Percentiles rank a stretch among this genome's conserved stretches.
These are phyloP conservation scores for Selaginella moellendorffii DNA, from an alignment of 75 land plant genomes.

Conservation along the genomic window DNA sequence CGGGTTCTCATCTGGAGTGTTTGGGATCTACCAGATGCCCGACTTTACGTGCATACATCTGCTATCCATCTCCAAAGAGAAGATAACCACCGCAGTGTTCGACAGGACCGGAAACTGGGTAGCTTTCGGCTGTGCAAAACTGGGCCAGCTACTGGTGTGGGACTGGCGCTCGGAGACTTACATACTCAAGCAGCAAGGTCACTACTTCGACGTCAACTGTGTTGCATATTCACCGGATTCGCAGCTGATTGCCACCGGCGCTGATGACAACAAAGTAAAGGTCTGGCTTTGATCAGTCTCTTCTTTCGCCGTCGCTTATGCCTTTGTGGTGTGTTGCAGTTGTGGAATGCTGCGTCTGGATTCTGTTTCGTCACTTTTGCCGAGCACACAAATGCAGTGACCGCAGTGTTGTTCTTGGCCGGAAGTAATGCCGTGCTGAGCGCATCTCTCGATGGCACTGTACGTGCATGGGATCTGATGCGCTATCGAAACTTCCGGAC, in stretches of 20 bases:
- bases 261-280: conserved; percentile 98
- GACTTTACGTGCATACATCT: conserved; percentile 83
- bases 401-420: conserved; percentile 81
- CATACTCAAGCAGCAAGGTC: conserved; percentile 92
- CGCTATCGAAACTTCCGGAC: conserved; percentile 92
- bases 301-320: too few relatives aligned
- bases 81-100: conserved; percentile 74
- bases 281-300: conserved; percentile 20
- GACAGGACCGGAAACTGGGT: conserved; percentile 84
- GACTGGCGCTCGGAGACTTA: conserved; percentile 95
- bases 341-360: conserved; percentile 82
- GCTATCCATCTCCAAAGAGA: conserved; percentile 77
- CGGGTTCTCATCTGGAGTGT: conserved; percentile 80
- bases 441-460: conserved; percentile 95
- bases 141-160: conserved; percentile 97
- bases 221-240: conserved; percentile 89
- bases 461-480: conserved; percentile 88
- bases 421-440: conserved; percentile 64
- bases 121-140: conserved; percentile 84
- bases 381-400: conserved; percentile 88
- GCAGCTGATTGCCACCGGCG: conserved; percentile 85
- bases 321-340: conserved; percentile 29
- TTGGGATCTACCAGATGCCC: conserved; percentile 92
- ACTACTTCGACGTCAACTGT: conserved; percentile 92
- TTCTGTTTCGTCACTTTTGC: conserved; percentile 94